Base-by-base conservation (phyloP, 495 filamentous ascomycete genomes). In the Penicillium verhagenii region DNA sequence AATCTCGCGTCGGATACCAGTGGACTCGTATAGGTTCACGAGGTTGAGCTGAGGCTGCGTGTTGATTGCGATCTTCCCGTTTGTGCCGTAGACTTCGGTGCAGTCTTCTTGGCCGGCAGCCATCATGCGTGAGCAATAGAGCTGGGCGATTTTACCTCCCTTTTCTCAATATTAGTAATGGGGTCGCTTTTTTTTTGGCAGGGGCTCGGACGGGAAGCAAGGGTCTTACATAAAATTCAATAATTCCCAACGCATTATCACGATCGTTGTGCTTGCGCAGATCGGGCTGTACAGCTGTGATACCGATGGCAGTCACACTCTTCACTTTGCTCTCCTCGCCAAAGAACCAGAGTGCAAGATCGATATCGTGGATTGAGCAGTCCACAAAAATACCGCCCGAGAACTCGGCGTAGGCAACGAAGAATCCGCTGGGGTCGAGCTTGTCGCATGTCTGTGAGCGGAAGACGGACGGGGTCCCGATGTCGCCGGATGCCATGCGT, bases 41-140 rank as follows among this genome's bases (percentile, higher is more conserved):
- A 83, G 67, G 47, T 78, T 75, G 7, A 44, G 57, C 16, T 62
- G 56, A n/a, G 81, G 80, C 45, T 79, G 71, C 14, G 68, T 74
- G 56, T 84, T 84, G 31, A 84, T 66, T 1, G 69, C 71, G 20
- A 84, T 54, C 55, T 82, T 84, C 11, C 82, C 81, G 20, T 71
- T 63, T 7, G 79, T 84, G 14, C 82, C 81, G 47, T 82, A 79
- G 52, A 86, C 75, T 61, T 86, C 82, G 56, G 71, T 76, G 53
- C 54, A 57, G 51, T 85, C 82, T 58, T 83, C 74, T 66, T 85
- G 82, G 1, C 82, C 82, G 1, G 77, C 72, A 0, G 80, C 76
- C 79, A 85, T 85, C 80, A 83, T 85, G n/a, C 82, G 70, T 2
- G 64, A 72, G 35, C 66, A 71, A 65, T 80, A 85, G 39, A 83